These are phyloP conservation scores for Aspergillus proliferans DNA, from an alignment of 2,329 filamentous ascomycete genomes.

Conservation along the genomic window DNA sequence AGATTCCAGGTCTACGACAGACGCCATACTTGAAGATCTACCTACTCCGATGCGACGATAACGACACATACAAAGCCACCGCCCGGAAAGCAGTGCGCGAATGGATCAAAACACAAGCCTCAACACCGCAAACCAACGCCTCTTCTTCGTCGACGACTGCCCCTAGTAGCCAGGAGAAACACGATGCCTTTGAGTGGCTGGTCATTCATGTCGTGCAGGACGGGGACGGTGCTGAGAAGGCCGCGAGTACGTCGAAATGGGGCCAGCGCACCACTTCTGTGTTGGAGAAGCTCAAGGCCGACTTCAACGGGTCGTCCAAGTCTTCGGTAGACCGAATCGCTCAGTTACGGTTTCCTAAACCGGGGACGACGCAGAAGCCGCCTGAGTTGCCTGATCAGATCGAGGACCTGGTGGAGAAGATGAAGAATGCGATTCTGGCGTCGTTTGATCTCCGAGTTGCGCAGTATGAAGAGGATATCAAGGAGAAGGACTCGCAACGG, in stretches of 20 bases:
- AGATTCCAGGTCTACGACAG: slow-evolving; percentile 86
- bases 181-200: slow-evolving; percentile 94
- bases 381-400: slow-evolving; percentile 77
- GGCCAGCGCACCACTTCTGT: slow-evolving; percentile 73
- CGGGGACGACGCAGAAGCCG: slow-evolving; percentile 53
- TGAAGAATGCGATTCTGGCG: slow-evolving; percentile 78
- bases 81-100: slow-evolving; percentile 75
- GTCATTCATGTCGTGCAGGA: slow-evolving; percentile 91
- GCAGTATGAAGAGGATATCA: slow-evolving; percentile 96
- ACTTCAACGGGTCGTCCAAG: slow-evolving; percentile 79
- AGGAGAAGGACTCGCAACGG: slow-evolving; percentile 83
- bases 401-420: slow-evolving; percentile 74
- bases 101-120: slow-evolving; percentile 77
- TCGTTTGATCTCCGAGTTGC: slow-evolving; percentile 87
- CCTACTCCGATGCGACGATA: slow-evolving; percentile 88
- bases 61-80: slow-evolving; percentile 80
- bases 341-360: slow-evolving; percentile 68
- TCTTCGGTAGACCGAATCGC: slow-evolving; percentile 68
- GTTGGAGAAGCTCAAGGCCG: slow-evolving; percentile 79
- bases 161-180: slow-evolving; percentile 71
- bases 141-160: slow-evolving; percentile 21
- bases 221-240: slow-evolving; percentile 60
- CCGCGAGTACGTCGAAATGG: slow-evolving; percentile 63
- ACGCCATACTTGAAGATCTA: slow-evolving; percentile 92
- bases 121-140: slow-evolving; percentile 41